Evolutionary conservation across 257 asterid genomes (phyloP).

Genomic region (Lavandula angustifolia): DNA sequence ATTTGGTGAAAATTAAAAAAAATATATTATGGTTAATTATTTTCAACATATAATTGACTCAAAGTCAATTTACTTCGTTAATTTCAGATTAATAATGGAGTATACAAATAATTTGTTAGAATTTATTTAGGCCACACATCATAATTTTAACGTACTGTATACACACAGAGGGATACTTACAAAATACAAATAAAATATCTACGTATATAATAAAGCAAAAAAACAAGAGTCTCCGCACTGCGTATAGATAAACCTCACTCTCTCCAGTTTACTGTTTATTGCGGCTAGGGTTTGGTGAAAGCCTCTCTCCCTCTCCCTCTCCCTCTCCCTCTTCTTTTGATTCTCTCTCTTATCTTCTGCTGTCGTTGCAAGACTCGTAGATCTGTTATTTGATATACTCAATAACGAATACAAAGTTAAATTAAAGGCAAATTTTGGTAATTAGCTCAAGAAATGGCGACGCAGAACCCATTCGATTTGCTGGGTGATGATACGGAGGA

Average conservation of each 20-base stretch:
- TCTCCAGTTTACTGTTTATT: conserved; percentile 24
- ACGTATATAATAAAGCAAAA: not conserved
- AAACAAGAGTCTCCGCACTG: not conserved
- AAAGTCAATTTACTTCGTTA: too few relatives aligned
- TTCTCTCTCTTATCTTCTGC: not conserved
- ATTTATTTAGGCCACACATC: too few relatives aligned
- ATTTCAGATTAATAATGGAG: too few relatives aligned
- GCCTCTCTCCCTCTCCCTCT: conserved; percentile 5
- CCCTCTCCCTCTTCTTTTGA: not conserved
- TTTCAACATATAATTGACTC: too few relatives aligned
- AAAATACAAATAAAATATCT: too few relatives aligned
- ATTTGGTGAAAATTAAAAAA: too few relatives aligned
- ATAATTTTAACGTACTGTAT: too few relatives aligned
- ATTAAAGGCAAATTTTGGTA: conserved; percentile 26
- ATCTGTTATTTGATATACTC: conserved; percentile 29
- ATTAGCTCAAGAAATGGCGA: conserved; percentile 55
- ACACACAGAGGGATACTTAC: too few relatives aligned
- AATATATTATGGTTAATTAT: too few relatives aligned
- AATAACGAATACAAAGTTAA: conserved; percentile 33
- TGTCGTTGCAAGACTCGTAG: conserved; percentile 25
- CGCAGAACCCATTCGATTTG: conserved; percentile 80
- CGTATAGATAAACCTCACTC: conserved; percentile 28
- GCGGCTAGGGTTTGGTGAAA: conserved; percentile 80
- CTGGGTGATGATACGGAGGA: conserved; percentile 72
- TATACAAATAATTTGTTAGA: too few relatives aligned